These are phyloP conservation scores for Cystobasidium pallidum DNA, from an alignment of 1,284 basidiomycete genomes.

Conservation along the genomic window DNA sequence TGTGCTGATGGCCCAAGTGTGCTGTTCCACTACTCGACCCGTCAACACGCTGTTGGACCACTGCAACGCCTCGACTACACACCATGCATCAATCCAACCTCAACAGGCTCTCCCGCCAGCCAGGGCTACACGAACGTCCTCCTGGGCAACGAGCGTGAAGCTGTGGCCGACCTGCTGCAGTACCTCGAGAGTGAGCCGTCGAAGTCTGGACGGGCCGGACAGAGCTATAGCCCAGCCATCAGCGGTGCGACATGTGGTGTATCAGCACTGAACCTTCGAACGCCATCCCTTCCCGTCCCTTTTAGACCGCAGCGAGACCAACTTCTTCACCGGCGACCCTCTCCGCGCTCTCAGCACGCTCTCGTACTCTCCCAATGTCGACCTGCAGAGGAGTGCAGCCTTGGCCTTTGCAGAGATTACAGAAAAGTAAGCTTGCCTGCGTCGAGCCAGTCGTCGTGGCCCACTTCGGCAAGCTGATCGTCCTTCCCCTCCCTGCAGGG, in stretches of 20 bases:
- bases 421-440: constrained; percentile 77
- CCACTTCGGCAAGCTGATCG: too few relatives aligned
- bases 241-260: constrained; percentile 12
- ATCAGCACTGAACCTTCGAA: constrained; percentile 45
- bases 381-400: constrained; percentile 95
- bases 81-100: background rate
- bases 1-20: constrained; percentile 18
- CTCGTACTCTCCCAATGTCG: constrained; percentile 99
- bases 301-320: constrained; percentile 88
- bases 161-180: constrained; percentile 94
- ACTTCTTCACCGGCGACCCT: constrained; percentile 92
- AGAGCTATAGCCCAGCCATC: background rate
- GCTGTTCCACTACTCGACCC: background rate
- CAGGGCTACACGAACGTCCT: constrained; percentile 74
- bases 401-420: constrained; percentile 99
- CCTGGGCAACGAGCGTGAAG: constrained; percentile 96
- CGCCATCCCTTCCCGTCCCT: constrained; percentile 5
- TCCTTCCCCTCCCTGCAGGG: constrained; percentile 60
- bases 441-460: too few relatives aligned
- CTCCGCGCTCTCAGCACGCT: constrained; percentile 92
- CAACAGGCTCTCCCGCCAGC: constrained; percentile 29
- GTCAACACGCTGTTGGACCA: background rate
- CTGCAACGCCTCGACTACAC: background rate
- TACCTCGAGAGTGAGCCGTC: constrained; percentile 86
- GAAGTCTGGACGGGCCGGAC: background rate